These are phyloP conservation scores for Daldinia caldariorum DNA, from an alignment of 495 filamentous ascomycete species.

Conservation along the genomic window DNA sequence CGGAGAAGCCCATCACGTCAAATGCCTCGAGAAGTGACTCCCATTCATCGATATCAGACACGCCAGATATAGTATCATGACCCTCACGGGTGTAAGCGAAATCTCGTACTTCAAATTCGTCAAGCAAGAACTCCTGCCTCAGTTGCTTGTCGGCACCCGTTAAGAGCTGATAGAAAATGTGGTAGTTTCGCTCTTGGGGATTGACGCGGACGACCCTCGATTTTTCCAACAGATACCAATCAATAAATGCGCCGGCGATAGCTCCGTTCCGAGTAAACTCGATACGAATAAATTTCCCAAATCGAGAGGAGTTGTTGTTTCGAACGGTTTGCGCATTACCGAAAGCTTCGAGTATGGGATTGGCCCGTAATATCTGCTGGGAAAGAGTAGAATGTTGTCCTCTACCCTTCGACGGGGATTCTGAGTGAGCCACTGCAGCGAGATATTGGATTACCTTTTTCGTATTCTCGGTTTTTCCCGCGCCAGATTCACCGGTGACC, in stretches of 20 bases:
- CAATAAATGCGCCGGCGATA: conserved; percentile 95
- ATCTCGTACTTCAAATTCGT: conserved; percentile 77
- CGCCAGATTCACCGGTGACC: conserved; percentile 97
- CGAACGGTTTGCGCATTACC: conserved; percentile 97
- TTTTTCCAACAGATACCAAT: conserved; percentile 98
- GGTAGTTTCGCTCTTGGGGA: conserved; percentile 90
- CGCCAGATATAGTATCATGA: conserved; percentile 87
- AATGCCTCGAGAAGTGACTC: conserved; percentile 90
- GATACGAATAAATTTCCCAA: conserved; percentile 99
- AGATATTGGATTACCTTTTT: conserved; percentile 99
- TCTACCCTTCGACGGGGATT: conserved; percentile 71
- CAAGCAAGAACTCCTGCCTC: conserved; percentile 78
- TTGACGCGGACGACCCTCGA: conserved; percentile 92
- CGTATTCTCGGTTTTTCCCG: conserved; percentile 98
- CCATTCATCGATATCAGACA: conserved; percentile 94
- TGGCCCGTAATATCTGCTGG: conserved; percentile 94
- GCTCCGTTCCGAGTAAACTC: conserved; percentile 91
- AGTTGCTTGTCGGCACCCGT: conserved; percentile 78
- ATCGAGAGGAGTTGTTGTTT: conserved; percentile 98
- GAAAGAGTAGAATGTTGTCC: conserved; percentile 86
- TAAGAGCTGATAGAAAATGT: conserved; percentile 96
- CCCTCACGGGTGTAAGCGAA: conserved; percentile 92
- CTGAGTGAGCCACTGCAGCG: conserved; percentile 88
- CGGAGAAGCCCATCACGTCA: conserved; percentile 90
- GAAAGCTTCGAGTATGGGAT: conserved; percentile 98